A percentile compares a stretch with the other conserved stretches of the same genome.
Evolutionary conservation across 1,284 basidiomycete genomes (phyloP).

Genomic region (Ustilago hordei): DNA sequence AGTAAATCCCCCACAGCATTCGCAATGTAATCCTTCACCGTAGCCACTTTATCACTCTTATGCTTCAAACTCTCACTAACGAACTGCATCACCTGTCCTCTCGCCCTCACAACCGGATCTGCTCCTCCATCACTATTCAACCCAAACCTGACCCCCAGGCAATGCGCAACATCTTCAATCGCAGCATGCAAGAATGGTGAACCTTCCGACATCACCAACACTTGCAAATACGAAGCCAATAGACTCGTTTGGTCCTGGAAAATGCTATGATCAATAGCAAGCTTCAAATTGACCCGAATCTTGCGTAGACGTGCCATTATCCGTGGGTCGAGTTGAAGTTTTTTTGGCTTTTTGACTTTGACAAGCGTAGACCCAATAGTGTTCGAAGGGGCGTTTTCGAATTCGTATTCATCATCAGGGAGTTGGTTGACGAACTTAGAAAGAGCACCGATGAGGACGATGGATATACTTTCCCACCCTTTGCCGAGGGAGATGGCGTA

Average conservation of each 20-base stretch:
- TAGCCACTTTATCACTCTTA: conserved; percentile 53
- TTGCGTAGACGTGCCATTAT: conserved; percentile 59
- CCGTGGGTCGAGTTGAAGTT: conserved; percentile 52
- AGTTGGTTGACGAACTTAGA: conserved; percentile 66
- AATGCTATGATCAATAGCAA: conserved; percentile 65
- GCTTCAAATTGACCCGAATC: conserved; percentile 63
- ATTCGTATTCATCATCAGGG: conserved; percentile 60
- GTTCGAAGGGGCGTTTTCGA: conserved; percentile 10
- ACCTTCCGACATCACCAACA: conserved; percentile 64
- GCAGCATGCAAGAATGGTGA: conserved; percentile 46
- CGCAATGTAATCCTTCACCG: conserved; percentile 64
- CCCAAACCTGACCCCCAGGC: conserved; percentile 18
- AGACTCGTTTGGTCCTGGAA: conserved; percentile 58
- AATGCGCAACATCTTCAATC: conserved; percentile 50
- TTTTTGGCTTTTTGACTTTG: conserved; percentile 42
- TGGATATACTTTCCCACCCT: conserved; percentile 54
- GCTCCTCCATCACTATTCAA: conserved; percentile 26
- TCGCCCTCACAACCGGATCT: conserved; percentile 39
- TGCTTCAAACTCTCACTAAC: conserved; percentile 53
- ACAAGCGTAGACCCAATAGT: conserved; percentile 9
- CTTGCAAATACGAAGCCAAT: conserved; percentile 63
- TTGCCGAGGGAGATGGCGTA: conserved; percentile 63
- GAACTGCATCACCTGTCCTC: conserved; percentile 54
- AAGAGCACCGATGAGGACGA: conserved; percentile 63
- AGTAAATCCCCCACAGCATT: conserved; percentile 65